Conservation (phyloP, 2,329 filamentous ascomycete genomes). For the Balansia obtecta region DNA sequence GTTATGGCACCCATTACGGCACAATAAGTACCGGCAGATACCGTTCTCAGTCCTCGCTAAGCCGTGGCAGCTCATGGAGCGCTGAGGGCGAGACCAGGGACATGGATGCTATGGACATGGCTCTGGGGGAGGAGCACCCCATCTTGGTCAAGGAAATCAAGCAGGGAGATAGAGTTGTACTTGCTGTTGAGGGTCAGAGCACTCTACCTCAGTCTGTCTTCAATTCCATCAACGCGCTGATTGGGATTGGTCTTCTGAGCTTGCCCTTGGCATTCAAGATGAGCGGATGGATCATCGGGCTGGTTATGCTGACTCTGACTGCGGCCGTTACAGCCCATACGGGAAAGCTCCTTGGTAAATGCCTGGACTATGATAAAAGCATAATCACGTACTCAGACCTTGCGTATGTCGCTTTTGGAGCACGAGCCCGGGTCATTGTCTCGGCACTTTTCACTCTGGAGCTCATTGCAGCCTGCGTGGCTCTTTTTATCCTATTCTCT, state of each 20-base stretch:
- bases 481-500: constrained; percentile 82
- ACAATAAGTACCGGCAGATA: constrained; percentile 26
- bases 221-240: constrained; percentile 89
- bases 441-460: constrained; percentile 83
- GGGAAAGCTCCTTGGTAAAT: constrained; percentile 71
- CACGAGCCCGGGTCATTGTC: constrained; percentile 65
- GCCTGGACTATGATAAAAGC: constrained; percentile 72
- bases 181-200: constrained; percentile 83
- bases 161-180: constrained; percentile 73
- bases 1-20: constrained; percentile 48
- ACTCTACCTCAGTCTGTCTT: constrained; percentile 92
- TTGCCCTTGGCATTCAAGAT: constrained; percentile 80
- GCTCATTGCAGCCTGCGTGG: constrained; percentile 77
- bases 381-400: constrained; percentile 92
- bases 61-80: constrained; percentile 19
- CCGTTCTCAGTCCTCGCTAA: constrained; percentile 33
- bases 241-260: constrained; percentile 81
- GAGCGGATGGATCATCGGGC: constrained; percentile 76
- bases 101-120: constrained; percentile 15
- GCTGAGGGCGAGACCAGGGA: constrained; percentile 23
- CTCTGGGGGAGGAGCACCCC: constrained; percentile 37
- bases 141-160: constrained; percentile 83
- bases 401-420: constrained; percentile 81
- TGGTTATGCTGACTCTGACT: constrained; percentile 60
- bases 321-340: constrained; percentile 76